These are phyloP conservation scores for Phytophthora fragariaefolia DNA, from an alignment of 352 stramenopile species.

Conservation along the genomic window DNA sequence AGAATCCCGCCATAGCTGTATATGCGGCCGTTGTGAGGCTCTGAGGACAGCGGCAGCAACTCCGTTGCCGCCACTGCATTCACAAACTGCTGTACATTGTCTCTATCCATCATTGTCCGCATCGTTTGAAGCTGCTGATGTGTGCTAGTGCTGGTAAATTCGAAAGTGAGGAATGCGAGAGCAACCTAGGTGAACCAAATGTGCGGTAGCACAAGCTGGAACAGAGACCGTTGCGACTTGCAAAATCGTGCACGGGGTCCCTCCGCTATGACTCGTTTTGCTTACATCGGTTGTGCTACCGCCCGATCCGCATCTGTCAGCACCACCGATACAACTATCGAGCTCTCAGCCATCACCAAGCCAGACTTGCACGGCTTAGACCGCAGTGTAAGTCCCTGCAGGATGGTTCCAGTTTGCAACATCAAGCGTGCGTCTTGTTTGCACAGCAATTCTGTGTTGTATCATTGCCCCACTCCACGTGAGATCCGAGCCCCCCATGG, in stretches of 20 bases:
- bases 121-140: neutral
- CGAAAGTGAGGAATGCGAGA: slow-evolving; percentile 14
- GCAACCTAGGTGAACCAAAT: neutral
- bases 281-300: slow-evolving; percentile 17
- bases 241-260: slow-evolving; percentile 22
- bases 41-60: slow-evolving; percentile 11
- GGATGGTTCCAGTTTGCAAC: neutral
- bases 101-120: slow-evolving; percentile 7
- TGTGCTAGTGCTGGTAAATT: slow-evolving; percentile 13
- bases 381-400: neutral
- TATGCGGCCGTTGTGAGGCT: slow-evolving; percentile 24
- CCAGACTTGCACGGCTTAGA: neutral
- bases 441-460: slow-evolving; percentile 7
- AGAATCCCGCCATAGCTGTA: slow-evolving; percentile 27
- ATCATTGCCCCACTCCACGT: neutral
- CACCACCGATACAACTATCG: slow-evolving; percentile 19
- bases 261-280: slow-evolving; percentile 29
- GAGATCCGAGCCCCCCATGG: neutral
- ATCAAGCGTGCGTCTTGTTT: slow-evolving; percentile 12
- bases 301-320: slow-evolving; percentile 5
- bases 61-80: slow-evolving; percentile 9
- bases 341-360: slow-evolving; percentile 19
- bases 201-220: neutral
- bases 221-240: slow-evolving; percentile 10
- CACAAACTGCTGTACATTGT: slow-evolving; percentile 29